These are phyloP conservation scores for Coemansia sp. DNA, from an alignment of 192 early-diverging fungal species.

Conservation along the genomic window DNA sequence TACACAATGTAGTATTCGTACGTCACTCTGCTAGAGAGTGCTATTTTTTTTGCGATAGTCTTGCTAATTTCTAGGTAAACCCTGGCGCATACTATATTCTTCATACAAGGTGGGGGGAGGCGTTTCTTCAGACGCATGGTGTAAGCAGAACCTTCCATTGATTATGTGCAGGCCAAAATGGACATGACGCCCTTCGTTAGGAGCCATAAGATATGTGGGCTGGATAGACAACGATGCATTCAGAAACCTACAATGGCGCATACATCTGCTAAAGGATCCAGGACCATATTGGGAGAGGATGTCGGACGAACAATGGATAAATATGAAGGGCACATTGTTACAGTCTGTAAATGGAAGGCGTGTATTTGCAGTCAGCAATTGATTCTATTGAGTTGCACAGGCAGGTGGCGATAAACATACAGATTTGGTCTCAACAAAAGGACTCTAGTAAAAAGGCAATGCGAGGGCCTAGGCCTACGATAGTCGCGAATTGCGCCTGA, in stretches of 20 bases:
- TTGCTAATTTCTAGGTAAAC: too few species aligned
- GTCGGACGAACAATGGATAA: not conserved
- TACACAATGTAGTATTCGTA: too few species aligned
- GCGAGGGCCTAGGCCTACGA: not conserved
- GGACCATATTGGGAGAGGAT: not conserved
- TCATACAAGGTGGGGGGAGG: not conserved
- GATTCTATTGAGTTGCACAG: not conserved
- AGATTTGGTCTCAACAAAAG: not conserved
- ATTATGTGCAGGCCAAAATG: not conserved
- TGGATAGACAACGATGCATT: not conserved
- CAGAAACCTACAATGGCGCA: not conserved
- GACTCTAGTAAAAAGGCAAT: not conserved
- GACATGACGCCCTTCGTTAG: not conserved
- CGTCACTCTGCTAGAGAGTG: too few species aligned
- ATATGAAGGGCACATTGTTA: not conserved
- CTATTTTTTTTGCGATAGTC: too few species aligned
- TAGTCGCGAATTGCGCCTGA: too few species aligned
- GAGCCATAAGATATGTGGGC: not conserved
- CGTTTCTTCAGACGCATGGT: not conserved
- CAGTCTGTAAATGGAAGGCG: not conserved
- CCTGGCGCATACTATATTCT: not conserved
- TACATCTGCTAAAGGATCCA: not conserved
- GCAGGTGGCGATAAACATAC: not conserved
- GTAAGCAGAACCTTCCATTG: not conserved
- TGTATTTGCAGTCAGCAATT: not conserved